Evolutionary conservation across 352 stramenopile genomes (phyloP).

Genomic region (Hyaloperonospora brassicae): DNA sequence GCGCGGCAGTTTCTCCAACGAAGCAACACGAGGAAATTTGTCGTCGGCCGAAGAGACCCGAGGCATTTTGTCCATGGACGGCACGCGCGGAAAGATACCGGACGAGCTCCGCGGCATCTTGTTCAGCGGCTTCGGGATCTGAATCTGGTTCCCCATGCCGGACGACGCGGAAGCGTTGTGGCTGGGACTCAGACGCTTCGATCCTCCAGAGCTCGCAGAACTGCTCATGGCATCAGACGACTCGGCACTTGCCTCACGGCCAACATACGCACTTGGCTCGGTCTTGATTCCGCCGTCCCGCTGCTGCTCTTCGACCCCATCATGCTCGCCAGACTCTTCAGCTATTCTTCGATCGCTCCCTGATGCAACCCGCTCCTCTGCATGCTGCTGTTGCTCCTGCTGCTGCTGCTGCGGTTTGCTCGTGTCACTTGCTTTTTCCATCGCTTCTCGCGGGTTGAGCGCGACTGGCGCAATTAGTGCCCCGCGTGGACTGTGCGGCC

Average conservation of each 20-base stretch:
- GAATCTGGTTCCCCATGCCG: slow-evolving; percentile 48
- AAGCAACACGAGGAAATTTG: slow-evolving; percentile 58
- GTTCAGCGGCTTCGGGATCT: slow-evolving; percentile 64
- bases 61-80: slow-evolving; percentile 64
- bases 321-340: slow-evolving; percentile 21
- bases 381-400: slow-evolving; percentile 2
- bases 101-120: slow-evolving; percentile 77
- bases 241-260: slow-evolving; percentile 9
- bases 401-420: slow-evolving; percentile 6
- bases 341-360: slow-evolving; percentile 17
- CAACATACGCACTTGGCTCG: slow-evolving; percentile 9
- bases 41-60: slow-evolving; percentile 52
- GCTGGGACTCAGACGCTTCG: slow-evolving; percentile 46
- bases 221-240: slow-evolving; percentile 10
- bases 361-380: slow-evolving; percentile 9
- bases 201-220: slow-evolving; percentile 8
- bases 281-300: slow-evolving; percentile 17
- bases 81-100: slow-evolving; percentile 70
- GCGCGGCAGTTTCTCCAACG: slow-evolving; percentile 60
- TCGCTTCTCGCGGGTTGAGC: slow-evolving; percentile 10
- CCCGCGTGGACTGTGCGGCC: slow-evolving; percentile 38
- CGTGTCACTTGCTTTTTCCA: slow-evolving; percentile 14
- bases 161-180: slow-evolving; percentile 23
- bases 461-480: not conserved
- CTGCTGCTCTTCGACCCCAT: slow-evolving; percentile 30